These are phyloP conservation scores for Leishmania major DNA, from an alignment of 208 protist species.

Conservation along the genomic window DNA sequence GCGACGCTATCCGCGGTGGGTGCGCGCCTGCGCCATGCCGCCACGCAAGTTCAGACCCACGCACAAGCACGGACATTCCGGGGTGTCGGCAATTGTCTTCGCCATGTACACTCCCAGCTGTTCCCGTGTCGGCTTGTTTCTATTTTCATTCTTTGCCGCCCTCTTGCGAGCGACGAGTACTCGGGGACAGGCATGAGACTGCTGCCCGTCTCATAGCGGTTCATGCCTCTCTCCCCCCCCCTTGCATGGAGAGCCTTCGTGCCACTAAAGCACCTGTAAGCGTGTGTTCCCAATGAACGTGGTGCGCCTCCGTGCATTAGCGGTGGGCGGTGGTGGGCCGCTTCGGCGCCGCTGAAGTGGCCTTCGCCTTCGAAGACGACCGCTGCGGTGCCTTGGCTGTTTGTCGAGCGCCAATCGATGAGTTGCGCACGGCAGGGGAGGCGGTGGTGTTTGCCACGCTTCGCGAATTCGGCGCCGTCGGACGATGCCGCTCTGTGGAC, in stretches of 20 bases:
- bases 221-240: neutral
- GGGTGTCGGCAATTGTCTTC: neutral
- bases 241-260: neutral
- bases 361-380: neutral
- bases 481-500: constrained; percentile 1
- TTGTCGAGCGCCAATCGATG: constrained; percentile 1
- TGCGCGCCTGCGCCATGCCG: neutral
- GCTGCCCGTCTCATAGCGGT: neutral
- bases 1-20: neutral
- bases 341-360: neutral
- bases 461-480: constrained; percentile 1
- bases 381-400: constrained; percentile 5
- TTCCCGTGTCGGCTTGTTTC: neutral
- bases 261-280: neutral
- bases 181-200: too few species aligned
- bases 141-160: neutral
- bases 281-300: too few species aligned
- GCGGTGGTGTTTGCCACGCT: neutral
- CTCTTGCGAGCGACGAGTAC: neutral
- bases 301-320: neutral
- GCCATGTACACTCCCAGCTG: neutral
- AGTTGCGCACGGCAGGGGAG: neutral
- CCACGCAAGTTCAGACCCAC: neutral
- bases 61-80: neutral
- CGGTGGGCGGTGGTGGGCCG: constrained; percentile 18